These are phyloP conservation scores for Epichloe typhina DNA, from an alignment of 2,329 filamentous ascomycete species.

Conservation along the genomic window DNA sequence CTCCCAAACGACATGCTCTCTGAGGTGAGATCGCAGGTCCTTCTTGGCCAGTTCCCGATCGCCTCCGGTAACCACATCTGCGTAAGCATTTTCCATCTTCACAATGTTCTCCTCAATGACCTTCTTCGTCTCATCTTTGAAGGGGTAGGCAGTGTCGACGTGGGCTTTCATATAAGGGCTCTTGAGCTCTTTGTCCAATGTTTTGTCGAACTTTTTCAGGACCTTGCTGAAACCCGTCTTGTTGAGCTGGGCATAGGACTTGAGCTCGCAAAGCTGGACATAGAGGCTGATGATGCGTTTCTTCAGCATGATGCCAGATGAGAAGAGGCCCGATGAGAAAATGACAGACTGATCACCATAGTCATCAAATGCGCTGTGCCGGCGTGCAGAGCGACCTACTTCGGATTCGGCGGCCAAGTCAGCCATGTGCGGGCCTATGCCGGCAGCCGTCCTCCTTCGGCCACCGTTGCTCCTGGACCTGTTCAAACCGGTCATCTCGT, in stretches of 20 bases:
- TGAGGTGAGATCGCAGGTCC: constrained; percentile 77
- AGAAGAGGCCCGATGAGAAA: constrained; percentile 47
- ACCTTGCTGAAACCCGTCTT: constrained; percentile 94
- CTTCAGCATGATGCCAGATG: constrained; percentile 72
- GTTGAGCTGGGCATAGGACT: constrained; percentile 92
- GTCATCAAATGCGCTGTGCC: constrained; percentile 62
- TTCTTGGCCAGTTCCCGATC: constrained; percentile 65
- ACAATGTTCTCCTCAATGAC: constrained; percentile 58
- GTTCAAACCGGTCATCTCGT: constrained; percentile 43
- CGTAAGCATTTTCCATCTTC: constrained; percentile 68
- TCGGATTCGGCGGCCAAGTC: constrained; percentile 53
- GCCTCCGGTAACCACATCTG: constrained; percentile 68
- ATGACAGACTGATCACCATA: constrained; percentile 61
- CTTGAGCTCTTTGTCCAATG: constrained; percentile 69
- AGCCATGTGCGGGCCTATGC: constrained; percentile 26
- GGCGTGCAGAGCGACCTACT: constrained; percentile 37
- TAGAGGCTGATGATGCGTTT: constrained; percentile 81
- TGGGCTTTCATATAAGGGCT: constrained; percentile 58
- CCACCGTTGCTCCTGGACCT: constrained; percentile 27
- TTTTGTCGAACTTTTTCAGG: constrained; percentile 98
- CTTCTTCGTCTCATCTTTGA: constrained; percentile 58
- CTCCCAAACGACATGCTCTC: constrained; percentile 98
- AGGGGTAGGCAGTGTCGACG: constrained; percentile 72
- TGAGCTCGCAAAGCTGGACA: constrained; percentile 86
- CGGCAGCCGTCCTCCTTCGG: constrained; percentile 25